Evolutionary conservation across 805 yeast species (phyloP).

Genomic region (Ogataea neopini): DNA sequence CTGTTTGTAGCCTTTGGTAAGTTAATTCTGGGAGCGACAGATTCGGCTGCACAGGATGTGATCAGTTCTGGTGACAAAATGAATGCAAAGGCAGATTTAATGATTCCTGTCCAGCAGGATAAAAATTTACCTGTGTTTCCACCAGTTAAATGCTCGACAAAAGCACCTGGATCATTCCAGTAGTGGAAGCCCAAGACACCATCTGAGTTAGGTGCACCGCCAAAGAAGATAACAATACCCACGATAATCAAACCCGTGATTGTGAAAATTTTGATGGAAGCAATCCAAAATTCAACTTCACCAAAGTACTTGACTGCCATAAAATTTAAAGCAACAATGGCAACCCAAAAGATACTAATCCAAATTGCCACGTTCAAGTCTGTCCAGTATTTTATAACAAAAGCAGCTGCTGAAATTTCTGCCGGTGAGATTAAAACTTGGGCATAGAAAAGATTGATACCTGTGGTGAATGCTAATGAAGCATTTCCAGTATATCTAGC

Average conservation of each 20-base stretch:
- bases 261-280: slow-evolving; percentile 62
- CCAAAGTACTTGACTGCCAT: slow-evolving; percentile 52
- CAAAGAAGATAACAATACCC: slow-evolving; percentile 60
- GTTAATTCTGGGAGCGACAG: slow-evolving; percentile 34
- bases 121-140: slow-evolving; percentile 65
- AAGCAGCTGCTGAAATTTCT: slow-evolving; percentile 66
- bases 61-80: slow-evolving; percentile 41
- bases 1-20: slow-evolving; percentile 36
- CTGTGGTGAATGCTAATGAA: slow-evolving; percentile 61
- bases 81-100: slow-evolving; percentile 68
- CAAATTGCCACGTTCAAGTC: slow-evolving; percentile 58
- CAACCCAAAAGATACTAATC: slow-evolving; percentile 53
- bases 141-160: slow-evolving; percentile 46
- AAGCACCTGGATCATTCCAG: slow-evolving; percentile 44
- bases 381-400: slow-evolving; percentile 63
- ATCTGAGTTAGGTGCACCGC: slow-evolving; percentile 57
- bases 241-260: slow-evolving; percentile 61
- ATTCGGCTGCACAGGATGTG: slow-evolving; percentile 35
- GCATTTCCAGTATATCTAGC: slow-evolving; percentile 42
- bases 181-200: slow-evolving; percentile 48
- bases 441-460: slow-evolving; percentile 48
- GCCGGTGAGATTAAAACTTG: slow-evolving; percentile 56
- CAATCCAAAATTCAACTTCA: slow-evolving; percentile 67
- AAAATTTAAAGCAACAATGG: slow-evolving; percentile 48
- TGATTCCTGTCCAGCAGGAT: slow-evolving; percentile 62